Base-by-base conservation (phyloP, 2,329 filamentous ascomycete genomes). In the Fusarium goolgardi region DNA sequence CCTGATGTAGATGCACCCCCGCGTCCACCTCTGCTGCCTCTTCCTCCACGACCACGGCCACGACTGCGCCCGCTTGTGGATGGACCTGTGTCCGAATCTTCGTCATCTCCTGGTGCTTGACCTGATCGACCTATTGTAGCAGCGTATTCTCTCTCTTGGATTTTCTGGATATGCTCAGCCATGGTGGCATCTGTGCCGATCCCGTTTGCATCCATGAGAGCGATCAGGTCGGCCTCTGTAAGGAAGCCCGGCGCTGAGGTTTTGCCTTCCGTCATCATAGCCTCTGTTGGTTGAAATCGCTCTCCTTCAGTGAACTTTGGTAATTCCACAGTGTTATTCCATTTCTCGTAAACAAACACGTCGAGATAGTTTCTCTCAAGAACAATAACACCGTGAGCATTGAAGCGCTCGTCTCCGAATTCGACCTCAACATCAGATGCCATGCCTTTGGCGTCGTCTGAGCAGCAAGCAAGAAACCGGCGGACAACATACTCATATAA, bases 121-220 rank as follows among this genome's bases (percentile, higher is more conserved):
- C 78, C 76, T 67, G 77, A 75, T 71, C 75, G 84, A 75, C 80
- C 88, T 75, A 75, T 81, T 3, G 91, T 90, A 58, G 89, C 87
- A 50, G 94, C 95, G 75, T 99, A 99, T 71, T 94, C 86, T 62
- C 96, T 85, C 60, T 94, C 88, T 78, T 98, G 94, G 73, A 99
- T 97, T 79, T 95, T 99, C 61, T 92, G 89, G 74, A 99, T 99
- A 76, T 99, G 96, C 74, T 99, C 96, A 0, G 96, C 96, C 96
- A 99, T 99, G 2, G 96, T 99, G 9, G 96, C 96, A 81, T 99
- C 96, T 12, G 96, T 99, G 15, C 96, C 96, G 68, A 99, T 99
- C 3, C 96, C 96, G 76, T 99, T 99, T 44, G 93, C 94, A 80
- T 99, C 96, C 96, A 99, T 99, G 13, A 99, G 86, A 5, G 91